Conservation (phyloP, 305 asterid species). For the Nicotiana rustica region DNA sequence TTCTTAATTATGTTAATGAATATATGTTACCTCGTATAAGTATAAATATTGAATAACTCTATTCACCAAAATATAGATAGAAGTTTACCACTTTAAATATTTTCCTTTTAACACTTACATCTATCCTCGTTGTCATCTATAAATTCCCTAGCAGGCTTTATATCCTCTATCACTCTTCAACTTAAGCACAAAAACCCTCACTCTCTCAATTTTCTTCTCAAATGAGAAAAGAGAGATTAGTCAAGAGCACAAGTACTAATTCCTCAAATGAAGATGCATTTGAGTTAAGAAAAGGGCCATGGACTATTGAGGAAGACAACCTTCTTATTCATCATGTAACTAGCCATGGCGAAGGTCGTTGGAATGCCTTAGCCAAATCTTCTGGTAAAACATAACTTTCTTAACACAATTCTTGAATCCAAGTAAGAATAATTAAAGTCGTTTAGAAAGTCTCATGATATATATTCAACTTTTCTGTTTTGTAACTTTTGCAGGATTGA, state of each 20-base stretch:
- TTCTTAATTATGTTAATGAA: background rate
- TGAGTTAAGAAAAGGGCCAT: constrained; percentile 83
- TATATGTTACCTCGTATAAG: too few relatives aligned
- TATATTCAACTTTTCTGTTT: background rate
- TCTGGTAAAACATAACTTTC: constrained; percentile 53
- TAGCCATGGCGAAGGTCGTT: constrained; percentile 76
- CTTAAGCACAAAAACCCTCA: background rate
- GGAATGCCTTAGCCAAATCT: constrained; percentile 75
- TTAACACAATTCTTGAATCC: background rate
- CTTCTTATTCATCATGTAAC: constrained; percentile 65
- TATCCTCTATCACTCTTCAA: constrained; percentile 37
- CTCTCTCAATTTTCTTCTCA: background rate
- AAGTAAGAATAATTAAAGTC: background rate
- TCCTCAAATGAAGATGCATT: constrained; percentile 44
- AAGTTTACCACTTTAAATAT: constrained; percentile 33
- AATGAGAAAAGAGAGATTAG: constrained; percentile 41
- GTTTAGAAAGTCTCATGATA: constrained; percentile 12
- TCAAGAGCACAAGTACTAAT: background rate
- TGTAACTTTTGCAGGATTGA: constrained; percentile 56
- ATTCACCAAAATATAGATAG: too few relatives aligned
- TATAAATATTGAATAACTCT: too few relatives aligned
- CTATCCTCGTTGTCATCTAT: constrained; percentile 45
- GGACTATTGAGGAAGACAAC: constrained; percentile 86
- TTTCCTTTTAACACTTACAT: background rate
- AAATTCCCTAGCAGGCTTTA: constrained; percentile 42